Percentiles rank a stretch among this genome's conserved stretches.
These are phyloP conservation scores for Cichorium intybus DNA, from an alignment of 140 eudicot species.

Conservation along the genomic window DNA sequence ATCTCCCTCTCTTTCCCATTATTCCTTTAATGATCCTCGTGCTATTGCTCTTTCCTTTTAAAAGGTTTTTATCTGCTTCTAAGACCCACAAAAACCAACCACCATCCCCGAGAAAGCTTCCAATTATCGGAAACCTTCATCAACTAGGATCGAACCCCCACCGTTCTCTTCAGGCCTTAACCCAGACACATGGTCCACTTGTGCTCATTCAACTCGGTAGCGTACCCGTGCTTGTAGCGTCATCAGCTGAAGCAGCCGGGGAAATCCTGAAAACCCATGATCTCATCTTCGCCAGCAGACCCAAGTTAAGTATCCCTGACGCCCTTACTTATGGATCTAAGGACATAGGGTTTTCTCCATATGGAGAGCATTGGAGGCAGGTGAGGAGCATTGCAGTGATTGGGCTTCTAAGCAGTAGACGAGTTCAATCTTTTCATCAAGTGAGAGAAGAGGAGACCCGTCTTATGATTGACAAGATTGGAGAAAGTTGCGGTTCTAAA, in stretches of 20 bases:
- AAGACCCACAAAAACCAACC: conserved; percentile 12
- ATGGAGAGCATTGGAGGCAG: conserved; percentile 44
- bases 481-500: conserved; percentile 1
- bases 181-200: conserved; percentile 29
- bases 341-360: conserved; percentile 25
- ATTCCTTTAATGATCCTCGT: not conserved
- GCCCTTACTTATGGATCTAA: conserved; percentile 28
- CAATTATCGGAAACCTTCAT: conserved; percentile 50
- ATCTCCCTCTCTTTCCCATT: not conserved
- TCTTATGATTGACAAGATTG: conserved; percentile 6
- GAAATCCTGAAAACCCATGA: conserved; percentile 27
- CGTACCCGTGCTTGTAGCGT: conserved; percentile 14
- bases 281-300: conserved; percentile 25
- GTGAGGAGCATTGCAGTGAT: conserved; percentile 39
- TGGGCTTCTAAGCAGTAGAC: conserved; percentile 26
- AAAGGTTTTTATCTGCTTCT: not conserved
- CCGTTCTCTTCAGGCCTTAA: conserved; percentile 16
- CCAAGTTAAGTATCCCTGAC: conserved; percentile 11
- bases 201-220: conserved; percentile 9
- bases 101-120: conserved; percentile 43
- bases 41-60: not conserved
- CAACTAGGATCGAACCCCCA: conserved; percentile 39
- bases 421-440: conserved; percentile 23
- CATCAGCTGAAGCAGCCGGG: conserved; percentile 22
- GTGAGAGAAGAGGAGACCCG: conserved; percentile 32